Conservation (phyloP, 2,329 filamentous ascomycete species). For the Sarocladium brachiariae region DNA sequence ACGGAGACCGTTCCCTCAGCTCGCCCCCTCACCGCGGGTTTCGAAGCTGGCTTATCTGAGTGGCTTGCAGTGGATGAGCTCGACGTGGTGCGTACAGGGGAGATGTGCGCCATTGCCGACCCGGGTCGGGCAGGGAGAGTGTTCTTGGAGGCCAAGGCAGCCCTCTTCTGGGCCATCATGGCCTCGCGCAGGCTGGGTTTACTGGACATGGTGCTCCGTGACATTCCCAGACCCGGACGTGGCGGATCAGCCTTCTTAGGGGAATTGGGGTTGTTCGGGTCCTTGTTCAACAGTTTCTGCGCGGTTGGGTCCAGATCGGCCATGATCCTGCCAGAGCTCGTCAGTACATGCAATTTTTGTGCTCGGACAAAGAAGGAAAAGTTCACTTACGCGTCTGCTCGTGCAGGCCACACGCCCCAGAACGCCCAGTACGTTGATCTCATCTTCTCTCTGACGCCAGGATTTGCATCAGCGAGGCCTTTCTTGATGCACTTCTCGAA, state of each 20-base stretch:
- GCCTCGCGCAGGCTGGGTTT: slow-evolving; percentile 71
- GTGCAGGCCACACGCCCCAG: slow-evolving; percentile 67
- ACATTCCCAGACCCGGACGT: slow-evolving; percentile 53
- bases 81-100: slow-evolving; percentile 40
- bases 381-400: slow-evolving; percentile 60
- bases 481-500: slow-evolving; percentile 87
- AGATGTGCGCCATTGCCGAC: slow-evolving; percentile 57
- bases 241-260: slow-evolving; percentile 45
- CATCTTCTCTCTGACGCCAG: slow-evolving; percentile 80
- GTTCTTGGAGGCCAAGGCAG: slow-evolving; percentile 38
- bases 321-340: slow-evolving; percentile 56
- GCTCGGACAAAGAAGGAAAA: background rate
- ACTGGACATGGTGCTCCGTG: slow-evolving; percentile 53
- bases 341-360: slow-evolving; percentile 7
- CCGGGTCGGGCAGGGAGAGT: slow-evolving; percentile 52
- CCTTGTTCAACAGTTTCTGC: slow-evolving; percentile 73
- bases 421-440: slow-evolving; percentile 84
- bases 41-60: slow-evolving; percentile 9
- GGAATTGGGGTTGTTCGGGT: slow-evolving; percentile 72
- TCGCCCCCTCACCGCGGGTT: slow-evolving; percentile 31
- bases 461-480: slow-evolving; percentile 82
- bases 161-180: slow-evolving; percentile 76
- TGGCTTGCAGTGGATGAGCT: slow-evolving; percentile 20
- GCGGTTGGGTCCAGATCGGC: slow-evolving; percentile 70
- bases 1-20: slow-evolving; percentile 36